phyloP scores from a whole-genome alignment of 345 rosid genomes.

The Populus ilicifolia region DNA sequence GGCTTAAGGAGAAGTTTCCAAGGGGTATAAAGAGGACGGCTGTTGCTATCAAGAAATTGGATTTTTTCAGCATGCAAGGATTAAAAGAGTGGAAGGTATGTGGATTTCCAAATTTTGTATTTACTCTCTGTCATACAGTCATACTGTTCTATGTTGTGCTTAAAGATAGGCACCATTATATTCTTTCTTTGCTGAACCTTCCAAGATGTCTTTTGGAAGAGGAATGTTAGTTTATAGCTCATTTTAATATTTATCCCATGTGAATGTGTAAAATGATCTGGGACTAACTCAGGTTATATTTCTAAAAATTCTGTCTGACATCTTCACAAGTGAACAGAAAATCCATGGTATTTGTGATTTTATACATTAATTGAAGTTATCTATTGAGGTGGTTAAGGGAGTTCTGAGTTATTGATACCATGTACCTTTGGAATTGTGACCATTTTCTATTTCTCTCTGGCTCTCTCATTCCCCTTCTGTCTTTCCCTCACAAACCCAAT shows the following conservation, averaged over 20 bases:
- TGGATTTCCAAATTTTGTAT: neutral
- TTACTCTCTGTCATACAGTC: neutral
- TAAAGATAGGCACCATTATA: no score
- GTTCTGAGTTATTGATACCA: no score
- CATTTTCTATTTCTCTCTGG: no score
- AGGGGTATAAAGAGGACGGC: neutral
- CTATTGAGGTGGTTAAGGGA: neutral
- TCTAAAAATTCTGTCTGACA: neutral
- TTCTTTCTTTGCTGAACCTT: neutral
- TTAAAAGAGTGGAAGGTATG: conserved; percentile 12
- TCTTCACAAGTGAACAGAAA: no score
- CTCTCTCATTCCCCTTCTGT: no score
- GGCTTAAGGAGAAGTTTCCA: conserved; percentile 13
- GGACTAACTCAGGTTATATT: neutral
- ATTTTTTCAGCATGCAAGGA: conserved; percentile 17
- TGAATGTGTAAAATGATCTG: neutral
- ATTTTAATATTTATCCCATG: neutral
- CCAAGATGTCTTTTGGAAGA: neutral
- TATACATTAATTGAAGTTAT: no score
- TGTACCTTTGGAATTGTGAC: no score
- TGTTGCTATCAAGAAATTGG: conserved; percentile 16
- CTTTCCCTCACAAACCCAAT: no score
- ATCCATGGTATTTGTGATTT: neutral
- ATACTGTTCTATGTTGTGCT: neutral
- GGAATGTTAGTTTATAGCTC: neutral